Conservation (phyloP, 2,329 filamentous ascomycete genomes). For the Trichoderma arundinaceum region DNA sequence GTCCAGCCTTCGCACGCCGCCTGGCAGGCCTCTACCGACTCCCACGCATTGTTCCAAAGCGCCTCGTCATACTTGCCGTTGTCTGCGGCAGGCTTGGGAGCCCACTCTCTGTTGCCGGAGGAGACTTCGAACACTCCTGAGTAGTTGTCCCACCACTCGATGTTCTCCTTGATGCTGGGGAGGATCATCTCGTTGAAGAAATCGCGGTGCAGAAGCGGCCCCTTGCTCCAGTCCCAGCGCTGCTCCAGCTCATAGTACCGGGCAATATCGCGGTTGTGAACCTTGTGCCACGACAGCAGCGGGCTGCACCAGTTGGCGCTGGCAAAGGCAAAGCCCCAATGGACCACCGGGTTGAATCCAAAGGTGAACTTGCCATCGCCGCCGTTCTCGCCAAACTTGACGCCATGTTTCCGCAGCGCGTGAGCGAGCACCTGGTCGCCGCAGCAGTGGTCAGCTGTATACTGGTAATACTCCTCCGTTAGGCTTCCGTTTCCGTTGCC, state of each 20-base stretch:
- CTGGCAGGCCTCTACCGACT: slow-evolving; percentile 36
- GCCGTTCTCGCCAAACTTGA: slow-evolving; percentile 38
- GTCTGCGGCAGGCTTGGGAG: slow-evolving; percentile 31
- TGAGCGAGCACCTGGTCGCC: slow-evolving; percentile 38
- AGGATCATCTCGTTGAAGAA: slow-evolving; percentile 37
- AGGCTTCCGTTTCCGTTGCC: slow-evolving; percentile 27
- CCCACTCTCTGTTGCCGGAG: slow-evolving; percentile 34
- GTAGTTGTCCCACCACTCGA: slow-evolving; percentile 39
- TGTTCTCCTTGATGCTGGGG: slow-evolving; percentile 32
- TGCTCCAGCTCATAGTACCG: slow-evolving; percentile 37
- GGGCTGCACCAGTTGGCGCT: slow-evolving; percentile 38
- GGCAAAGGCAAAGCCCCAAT: slow-evolving; percentile 37
- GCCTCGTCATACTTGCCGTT: slow-evolving; percentile 30
- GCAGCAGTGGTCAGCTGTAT: slow-evolving; percentile 38
- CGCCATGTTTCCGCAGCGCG: slow-evolving; percentile 35
- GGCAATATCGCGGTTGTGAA: slow-evolving; percentile 37
- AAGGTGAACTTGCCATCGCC: slow-evolving; percentile 38
- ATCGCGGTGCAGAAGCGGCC: slow-evolving; percentile 36
- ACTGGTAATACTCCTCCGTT: slow-evolving; percentile 36
- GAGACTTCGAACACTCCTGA: slow-evolving; percentile 35
- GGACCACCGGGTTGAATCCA: slow-evolving; percentile 38
- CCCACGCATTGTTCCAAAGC: slow-evolving; percentile 36
- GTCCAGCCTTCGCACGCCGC: slow-evolving; percentile 36
- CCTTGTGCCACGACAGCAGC: slow-evolving; percentile 38
- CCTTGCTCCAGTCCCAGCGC: slow-evolving; percentile 37